Evolutionary conservation across 192 early-diverging fungal species (phyloP).

Genomic region (Backusella luteola): DNA sequence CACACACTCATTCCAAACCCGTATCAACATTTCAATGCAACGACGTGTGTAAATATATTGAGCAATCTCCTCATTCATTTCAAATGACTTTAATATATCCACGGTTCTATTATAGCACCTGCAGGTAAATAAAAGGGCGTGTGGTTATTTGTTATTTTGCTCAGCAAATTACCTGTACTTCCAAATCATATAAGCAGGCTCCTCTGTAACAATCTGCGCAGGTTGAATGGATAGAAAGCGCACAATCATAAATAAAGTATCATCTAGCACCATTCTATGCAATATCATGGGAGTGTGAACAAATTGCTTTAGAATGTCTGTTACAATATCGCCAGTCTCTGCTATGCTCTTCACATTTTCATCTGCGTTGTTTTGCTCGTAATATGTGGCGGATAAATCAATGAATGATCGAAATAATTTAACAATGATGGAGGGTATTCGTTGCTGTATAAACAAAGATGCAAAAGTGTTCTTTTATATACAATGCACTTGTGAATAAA

Average conservation of each 20-base stretch:
- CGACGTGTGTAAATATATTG: slow-evolving; percentile 28
- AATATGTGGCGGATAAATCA: slow-evolving; percentile 26
- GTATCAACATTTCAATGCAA: slow-evolving; percentile 12
- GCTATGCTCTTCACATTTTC: slow-evolving; percentile 15
- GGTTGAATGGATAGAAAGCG: slow-evolving; percentile 34
- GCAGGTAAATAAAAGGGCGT: neutral
- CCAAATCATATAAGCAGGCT: slow-evolving; percentile 29
- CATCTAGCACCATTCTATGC: slow-evolving; percentile 34
- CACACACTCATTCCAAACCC: neutral
- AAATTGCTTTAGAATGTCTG: slow-evolving; percentile 36
- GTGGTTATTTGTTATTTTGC: neutral
- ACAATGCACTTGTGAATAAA: neutral
- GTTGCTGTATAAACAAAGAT: slow-evolving; percentile 36
- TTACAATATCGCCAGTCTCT: slow-evolving; percentile 31
- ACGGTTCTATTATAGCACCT: slow-evolving; percentile 10
- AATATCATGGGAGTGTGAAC: slow-evolving; percentile 32
- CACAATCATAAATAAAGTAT: slow-evolving; percentile 38
- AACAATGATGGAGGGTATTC: slow-evolving; percentile 39
- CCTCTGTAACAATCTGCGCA: neutral
- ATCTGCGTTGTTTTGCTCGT: slow-evolving; percentile 7
- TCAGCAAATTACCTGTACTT: slow-evolving; percentile 29
- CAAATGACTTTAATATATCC: slow-evolving; percentile 13
- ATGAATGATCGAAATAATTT: slow-evolving; percentile 41
- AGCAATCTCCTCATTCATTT: slow-evolving; percentile 20
- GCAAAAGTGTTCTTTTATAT: slow-evolving; percentile 29